Conservation (phyloP, 78 protist species). For the Creolimax fragrantissima region DNA sequence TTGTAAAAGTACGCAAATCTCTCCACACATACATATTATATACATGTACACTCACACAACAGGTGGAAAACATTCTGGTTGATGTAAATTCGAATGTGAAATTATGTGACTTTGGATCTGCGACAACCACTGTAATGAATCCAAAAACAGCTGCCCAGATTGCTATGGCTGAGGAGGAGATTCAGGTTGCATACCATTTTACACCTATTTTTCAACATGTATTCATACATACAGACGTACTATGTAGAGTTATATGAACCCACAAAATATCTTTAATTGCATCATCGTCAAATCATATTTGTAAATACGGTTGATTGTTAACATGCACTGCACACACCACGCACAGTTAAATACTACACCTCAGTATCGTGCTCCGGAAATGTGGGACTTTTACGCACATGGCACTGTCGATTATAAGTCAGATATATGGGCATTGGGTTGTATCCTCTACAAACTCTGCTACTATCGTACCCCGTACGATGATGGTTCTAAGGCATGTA, state of each 20-base stretch:
- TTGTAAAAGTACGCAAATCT: too few relatives aligned
- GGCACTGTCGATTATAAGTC: not conserved
- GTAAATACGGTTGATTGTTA: not conserved
- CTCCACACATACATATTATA: too few relatives aligned
- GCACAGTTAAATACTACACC: conserved; percentile 19
- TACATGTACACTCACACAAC: not conserved
- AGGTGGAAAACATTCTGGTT: conserved; percentile 20
- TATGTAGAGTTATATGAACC: too few relatives aligned
- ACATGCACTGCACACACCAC: not conserved
- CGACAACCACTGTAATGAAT: not conserved
- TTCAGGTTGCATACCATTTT: conserved; percentile 11
- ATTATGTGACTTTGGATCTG: conserved; percentile 30
- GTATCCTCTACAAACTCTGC: conserved; percentile 35
- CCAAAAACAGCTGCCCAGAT: not conserved
- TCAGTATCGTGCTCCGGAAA: conserved; percentile 43
- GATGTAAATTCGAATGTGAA: not conserved
- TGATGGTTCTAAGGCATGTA: not conserved
- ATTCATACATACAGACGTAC: too few relatives aligned
- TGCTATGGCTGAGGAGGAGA: not conserved
- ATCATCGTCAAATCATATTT: too few relatives aligned
- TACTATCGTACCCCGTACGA: conserved; percentile 29
- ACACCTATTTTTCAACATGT: too few relatives aligned
- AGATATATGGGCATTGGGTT: conserved; percentile 47
- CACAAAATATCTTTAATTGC: too few relatives aligned
- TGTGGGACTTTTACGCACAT: conserved; percentile 33